phyloP scores from a whole-genome alignment of 1,139 yeast species.

The Kluyveromyces sp. region DNA sequence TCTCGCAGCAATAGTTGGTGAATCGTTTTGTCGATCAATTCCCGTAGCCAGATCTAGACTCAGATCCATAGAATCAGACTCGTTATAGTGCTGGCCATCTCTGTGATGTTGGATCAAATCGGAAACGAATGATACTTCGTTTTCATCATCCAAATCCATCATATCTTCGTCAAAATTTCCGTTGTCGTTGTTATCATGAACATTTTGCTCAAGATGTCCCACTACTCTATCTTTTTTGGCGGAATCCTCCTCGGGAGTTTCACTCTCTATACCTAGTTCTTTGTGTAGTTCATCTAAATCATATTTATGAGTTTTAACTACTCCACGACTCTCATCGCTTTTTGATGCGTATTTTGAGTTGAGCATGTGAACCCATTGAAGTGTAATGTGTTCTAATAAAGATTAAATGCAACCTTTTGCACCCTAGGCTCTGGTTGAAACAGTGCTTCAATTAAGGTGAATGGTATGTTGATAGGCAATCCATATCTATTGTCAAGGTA shows the following conservation, averaged over 20 bases:
- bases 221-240: background rate
- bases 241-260: too few species aligned
- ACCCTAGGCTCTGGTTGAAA: too few species aligned
- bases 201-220: background rate
- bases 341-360: constrained; percentile 1
- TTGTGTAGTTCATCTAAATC: constrained; percentile 1
- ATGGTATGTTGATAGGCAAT: too few species aligned
- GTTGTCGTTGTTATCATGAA: background rate
- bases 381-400: background rate
- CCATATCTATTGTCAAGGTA: too few species aligned
- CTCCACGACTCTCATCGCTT: background rate
- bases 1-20: background rate
- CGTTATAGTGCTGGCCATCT: background rate
- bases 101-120: constrained; percentile 32
- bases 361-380: background rate
- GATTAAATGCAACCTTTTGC: too few species aligned
- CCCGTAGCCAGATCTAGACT: background rate
- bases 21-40: background rate
- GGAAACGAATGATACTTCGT: constrained; percentile 41
- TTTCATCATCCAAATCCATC: constrained; percentile 43
- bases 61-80: background rate
- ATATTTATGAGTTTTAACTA: constrained; percentile 1
- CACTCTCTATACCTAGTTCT: background rate
- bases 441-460: too few species aligned
- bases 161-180: constrained; percentile 42